Conservation (phyloP, 2,329 filamentous ascomycete species). For the Alternaria panax region DNA sequence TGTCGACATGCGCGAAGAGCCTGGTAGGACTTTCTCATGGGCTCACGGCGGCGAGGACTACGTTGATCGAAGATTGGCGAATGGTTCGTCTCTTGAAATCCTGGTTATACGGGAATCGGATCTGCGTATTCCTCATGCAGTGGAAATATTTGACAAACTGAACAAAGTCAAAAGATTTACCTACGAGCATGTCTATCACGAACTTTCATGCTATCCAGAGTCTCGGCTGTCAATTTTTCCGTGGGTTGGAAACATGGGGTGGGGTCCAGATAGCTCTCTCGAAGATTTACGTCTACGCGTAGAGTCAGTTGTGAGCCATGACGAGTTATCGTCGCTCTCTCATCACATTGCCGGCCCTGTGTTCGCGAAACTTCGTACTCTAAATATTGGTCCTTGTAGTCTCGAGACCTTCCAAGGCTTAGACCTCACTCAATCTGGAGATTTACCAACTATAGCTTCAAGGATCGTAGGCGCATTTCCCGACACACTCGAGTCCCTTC, state of each 20-base stretch:
- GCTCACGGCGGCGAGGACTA: not conserved
- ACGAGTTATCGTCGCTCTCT: constrained; percentile 1
- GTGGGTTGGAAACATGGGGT: not conserved
- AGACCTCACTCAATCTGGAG: not conserved
- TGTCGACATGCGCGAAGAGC: constrained; percentile 9
- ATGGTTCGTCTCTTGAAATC: constrained; percentile 10
- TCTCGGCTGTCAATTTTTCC: not conserved
- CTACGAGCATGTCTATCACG: constrained; percentile 10
- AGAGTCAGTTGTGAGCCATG: not conserved
- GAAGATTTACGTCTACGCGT: constrained; percentile 3
- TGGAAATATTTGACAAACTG: not conserved
- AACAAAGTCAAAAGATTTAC: constrained; percentile 8
- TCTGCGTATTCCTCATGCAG: not conserved
- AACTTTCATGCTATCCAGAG: not conserved
- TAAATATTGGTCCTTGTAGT: constrained; percentile 12
- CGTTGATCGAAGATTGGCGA: not conserved
- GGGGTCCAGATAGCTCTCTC: not conserved
- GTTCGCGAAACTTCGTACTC: not conserved
- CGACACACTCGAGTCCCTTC: constrained; percentile 1
- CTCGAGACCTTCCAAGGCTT: not conserved
- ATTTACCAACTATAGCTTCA: not conserved
- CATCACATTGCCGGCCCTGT: not conserved
- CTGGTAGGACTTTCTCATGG: constrained; percentile 6
- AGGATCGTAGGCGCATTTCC: not conserved
- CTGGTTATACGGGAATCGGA: constrained; percentile 3